A percentile compares a stretch with the other conserved stretches of the same genome.
phyloP scores from a whole-genome alignment of 768 basidiomycete species.

The Cystobasidium onofrii region DNA sequence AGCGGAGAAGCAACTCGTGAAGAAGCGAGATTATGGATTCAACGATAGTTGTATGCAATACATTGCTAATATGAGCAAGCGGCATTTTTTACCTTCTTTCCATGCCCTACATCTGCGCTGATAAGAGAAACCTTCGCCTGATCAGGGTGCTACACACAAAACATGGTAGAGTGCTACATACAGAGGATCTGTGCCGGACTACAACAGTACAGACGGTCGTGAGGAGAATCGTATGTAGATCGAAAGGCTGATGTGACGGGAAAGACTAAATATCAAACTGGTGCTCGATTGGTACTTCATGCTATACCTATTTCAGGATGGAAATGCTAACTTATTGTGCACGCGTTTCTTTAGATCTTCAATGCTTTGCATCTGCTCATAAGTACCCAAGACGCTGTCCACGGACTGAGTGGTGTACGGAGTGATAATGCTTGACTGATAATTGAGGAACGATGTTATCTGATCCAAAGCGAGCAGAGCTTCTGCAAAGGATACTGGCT shows the following conservation, averaged over 20 bases:
- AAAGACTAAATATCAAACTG: too few relatives aligned
- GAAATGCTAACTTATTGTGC: neutral
- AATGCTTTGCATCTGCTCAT: constrained; percentile 17
- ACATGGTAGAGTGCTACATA: too few relatives aligned
- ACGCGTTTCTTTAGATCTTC: neutral
- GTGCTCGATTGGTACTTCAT: neutral
- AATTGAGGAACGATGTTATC: neutral
- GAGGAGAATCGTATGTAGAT: too few relatives aligned
- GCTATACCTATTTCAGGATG: neutral
- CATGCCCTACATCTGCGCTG: too few relatives aligned
- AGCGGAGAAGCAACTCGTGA: neutral
- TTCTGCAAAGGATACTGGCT: neutral
- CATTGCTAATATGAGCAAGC: too few relatives aligned
- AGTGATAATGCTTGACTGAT: neutral
- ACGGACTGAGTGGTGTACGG: neutral
- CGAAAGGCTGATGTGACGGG: too few relatives aligned
- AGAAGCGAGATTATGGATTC: too few relatives aligned
- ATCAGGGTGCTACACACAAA: neutral
- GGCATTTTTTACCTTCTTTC: too few relatives aligned
- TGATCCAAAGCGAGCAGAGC: neutral
- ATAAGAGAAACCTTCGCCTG: too few relatives aligned
- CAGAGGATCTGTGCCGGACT: too few relatives aligned
- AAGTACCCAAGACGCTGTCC: neutral
- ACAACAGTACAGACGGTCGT: too few relatives aligned
- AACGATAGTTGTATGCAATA: too few relatives aligned